A percentile compares a stretch with the other conserved stretches of the same genome.
Conservation (phyloP, 805 yeast genomes). For the Nakazawaea wyomingensis region DNA sequence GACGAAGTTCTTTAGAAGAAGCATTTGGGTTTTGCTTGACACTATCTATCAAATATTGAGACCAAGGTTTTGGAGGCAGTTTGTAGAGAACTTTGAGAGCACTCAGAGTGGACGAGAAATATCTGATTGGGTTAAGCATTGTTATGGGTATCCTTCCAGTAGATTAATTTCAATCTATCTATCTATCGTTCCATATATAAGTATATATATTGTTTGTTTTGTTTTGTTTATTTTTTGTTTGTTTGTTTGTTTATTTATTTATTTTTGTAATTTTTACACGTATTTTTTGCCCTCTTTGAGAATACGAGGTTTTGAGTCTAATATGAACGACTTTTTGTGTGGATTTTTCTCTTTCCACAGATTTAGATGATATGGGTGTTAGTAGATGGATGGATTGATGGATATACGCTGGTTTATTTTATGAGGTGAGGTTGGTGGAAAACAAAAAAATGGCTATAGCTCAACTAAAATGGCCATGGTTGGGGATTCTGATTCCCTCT, state of each 20-base stretch:
- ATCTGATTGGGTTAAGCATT: conserved; percentile 1
- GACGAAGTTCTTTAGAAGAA: background rate
- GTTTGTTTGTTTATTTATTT: conserved; percentile 1
- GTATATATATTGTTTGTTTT: too few relatives aligned
- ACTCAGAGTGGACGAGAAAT: background rate
- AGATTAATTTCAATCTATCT: too few relatives aligned
- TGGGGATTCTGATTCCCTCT: conserved; percentile 60
- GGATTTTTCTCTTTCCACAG: too few relatives aligned
- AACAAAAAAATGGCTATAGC: conserved; percentile 14
- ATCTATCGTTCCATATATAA: too few relatives aligned
- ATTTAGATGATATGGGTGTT: too few relatives aligned
- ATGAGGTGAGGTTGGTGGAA: background rate
- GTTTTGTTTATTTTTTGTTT: background rate
- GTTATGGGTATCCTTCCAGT: too few relatives aligned
- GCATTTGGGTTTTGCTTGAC: background rate
- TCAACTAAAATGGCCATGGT: conserved; percentile 41
- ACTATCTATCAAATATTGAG: conserved; percentile 1
- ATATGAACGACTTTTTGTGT: too few relatives aligned
- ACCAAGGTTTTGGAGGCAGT: background rate
- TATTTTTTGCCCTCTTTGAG: too few relatives aligned
- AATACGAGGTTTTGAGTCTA: too few relatives aligned
- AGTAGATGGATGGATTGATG: too few relatives aligned
- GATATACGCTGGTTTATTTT: too few relatives aligned
- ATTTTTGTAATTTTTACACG: too few relatives aligned
- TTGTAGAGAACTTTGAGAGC: conserved; percentile 6